phyloP scores from a whole-genome alignment of 495 filamentous ascomycete genomes.

The Podospora tetraspora region DNA sequence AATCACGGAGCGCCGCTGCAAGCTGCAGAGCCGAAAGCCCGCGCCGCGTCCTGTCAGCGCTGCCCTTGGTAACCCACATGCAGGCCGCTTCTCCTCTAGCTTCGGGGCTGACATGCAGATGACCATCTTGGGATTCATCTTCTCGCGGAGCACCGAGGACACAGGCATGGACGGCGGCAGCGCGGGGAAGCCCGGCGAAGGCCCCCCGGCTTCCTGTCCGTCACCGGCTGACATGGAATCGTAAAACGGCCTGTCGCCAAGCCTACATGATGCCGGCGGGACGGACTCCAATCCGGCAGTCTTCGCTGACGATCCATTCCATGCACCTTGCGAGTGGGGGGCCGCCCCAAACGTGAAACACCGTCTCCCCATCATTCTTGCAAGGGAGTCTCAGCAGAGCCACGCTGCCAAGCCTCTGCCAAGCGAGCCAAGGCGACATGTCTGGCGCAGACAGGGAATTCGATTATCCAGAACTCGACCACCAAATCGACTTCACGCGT shows the following conservation, averaged over 20 bases:
- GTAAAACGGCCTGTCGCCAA: constrained; percentile 6
- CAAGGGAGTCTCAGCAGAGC: background rate
- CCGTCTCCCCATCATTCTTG: background rate
- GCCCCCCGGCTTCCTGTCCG: background rate
- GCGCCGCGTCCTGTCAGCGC: background rate
- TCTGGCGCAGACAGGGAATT: background rate
- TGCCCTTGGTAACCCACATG: background rate
- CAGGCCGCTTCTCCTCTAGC: background rate
- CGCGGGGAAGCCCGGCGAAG: background rate
- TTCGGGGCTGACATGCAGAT: background rate
- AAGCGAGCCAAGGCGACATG: constrained; percentile 8
- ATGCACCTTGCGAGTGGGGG: background rate
- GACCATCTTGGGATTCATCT: background rate
- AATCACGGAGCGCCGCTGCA: background rate
- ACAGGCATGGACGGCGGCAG: background rate
- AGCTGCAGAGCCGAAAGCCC: background rate
- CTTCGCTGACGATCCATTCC: constrained; percentile 11
- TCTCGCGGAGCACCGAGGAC: background rate
- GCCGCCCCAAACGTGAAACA: constrained; percentile 10
- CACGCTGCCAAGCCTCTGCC: background rate
- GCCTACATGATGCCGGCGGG: constrained; percentile 6
- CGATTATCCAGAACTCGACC: background rate
- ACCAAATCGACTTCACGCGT: background rate
- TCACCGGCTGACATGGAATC: background rate
- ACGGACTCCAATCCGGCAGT: constrained; percentile 8